Evolutionary conservation across 305 asterid species (phyloP).

Genomic region (Fraxinus platypoda): DNA sequence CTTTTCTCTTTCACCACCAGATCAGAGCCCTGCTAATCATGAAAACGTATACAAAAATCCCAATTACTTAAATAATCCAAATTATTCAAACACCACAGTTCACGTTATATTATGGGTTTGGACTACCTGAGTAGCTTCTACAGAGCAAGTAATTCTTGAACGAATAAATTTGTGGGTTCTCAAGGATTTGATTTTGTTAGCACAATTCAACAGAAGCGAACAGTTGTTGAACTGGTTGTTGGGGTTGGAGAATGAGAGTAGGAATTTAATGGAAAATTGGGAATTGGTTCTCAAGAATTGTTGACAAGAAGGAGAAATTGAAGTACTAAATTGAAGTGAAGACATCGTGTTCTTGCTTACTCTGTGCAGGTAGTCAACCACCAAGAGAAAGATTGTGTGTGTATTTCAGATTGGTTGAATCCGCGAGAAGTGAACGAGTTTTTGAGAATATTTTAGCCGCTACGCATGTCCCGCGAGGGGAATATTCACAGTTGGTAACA

Average conservation of each 20-base stretch:
- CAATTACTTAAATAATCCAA: not conserved
- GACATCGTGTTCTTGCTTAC: constrained; percentile 33
- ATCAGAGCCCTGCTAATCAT: constrained; percentile 38
- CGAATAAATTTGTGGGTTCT: constrained; percentile 19
- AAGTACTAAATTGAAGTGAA: constrained; percentile 33
- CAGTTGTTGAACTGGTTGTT: constrained; percentile 20
- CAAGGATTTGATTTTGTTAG: constrained; percentile 24
- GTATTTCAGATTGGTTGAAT: not conserved
- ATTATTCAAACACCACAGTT: not conserved
- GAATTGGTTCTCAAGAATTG: constrained; percentile 22
- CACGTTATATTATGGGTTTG: constrained; percentile 1
- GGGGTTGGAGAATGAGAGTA: constrained; percentile 16
- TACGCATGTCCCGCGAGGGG: constrained; percentile 30
- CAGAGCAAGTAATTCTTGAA: constrained; percentile 44
- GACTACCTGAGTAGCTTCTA: constrained; percentile 30
- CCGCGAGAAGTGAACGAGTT: not conserved
- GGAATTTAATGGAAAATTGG: constrained; percentile 23
- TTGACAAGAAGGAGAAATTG: constrained; percentile 20
- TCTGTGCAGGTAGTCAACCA: not conserved
- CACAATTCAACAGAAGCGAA: constrained; percentile 11
- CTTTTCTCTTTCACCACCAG: constrained; percentile 60
- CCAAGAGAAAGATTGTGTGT: not conserved
- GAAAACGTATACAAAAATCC: constrained; percentile 11
- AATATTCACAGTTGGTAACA: not conserved
- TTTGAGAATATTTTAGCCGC: constrained; percentile 6